These are phyloP conservation scores for Fremontodendron californicum DNA, from an alignment of 345 rosid genomes.

Conservation along the genomic window DNA sequence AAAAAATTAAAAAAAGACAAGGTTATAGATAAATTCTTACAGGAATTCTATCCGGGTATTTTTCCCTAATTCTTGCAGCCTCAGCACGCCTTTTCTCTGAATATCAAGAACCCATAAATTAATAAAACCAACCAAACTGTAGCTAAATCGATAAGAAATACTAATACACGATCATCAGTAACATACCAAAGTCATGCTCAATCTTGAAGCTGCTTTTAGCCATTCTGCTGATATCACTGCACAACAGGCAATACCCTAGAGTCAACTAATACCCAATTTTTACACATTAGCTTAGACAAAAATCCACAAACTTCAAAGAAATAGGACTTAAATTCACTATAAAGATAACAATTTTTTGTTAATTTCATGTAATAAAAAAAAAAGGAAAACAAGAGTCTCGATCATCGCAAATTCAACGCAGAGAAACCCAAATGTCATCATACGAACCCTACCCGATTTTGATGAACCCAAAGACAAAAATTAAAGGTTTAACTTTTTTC, in stretches of 20 bases:
- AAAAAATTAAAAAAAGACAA: neutral
- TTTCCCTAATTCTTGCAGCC: conserved; percentile 65
- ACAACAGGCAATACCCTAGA: conserved; percentile 1
- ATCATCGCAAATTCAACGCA: neutral
- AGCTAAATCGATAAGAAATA: neutral
- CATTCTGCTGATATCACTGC: conserved; percentile 33
- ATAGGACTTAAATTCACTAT: neutral
- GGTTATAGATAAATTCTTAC: conserved; percentile 24
- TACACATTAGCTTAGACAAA: neutral
- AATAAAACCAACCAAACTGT: neutral
- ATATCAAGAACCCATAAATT: conserved; percentile 5
- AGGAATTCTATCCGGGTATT: conserved; percentile 68
- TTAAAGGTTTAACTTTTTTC: neutral
- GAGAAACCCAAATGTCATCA: neutral
- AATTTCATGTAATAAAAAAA: neutral
- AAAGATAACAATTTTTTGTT: too few species aligned
- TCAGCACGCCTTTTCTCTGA: conserved; percentile 70
- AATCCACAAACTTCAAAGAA: neutral
- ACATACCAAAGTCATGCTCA: conserved; percentile 61
- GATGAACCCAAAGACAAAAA: neutral
- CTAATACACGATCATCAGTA: neutral
- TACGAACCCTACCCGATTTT: neutral
- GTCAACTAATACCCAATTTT: neutral
- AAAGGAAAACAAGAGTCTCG: neutral
- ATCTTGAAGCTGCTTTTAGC: conserved; percentile 54